Base-by-base conservation (phyloP, 805 yeast species). In the Saturnispora quitensis region DNA sequence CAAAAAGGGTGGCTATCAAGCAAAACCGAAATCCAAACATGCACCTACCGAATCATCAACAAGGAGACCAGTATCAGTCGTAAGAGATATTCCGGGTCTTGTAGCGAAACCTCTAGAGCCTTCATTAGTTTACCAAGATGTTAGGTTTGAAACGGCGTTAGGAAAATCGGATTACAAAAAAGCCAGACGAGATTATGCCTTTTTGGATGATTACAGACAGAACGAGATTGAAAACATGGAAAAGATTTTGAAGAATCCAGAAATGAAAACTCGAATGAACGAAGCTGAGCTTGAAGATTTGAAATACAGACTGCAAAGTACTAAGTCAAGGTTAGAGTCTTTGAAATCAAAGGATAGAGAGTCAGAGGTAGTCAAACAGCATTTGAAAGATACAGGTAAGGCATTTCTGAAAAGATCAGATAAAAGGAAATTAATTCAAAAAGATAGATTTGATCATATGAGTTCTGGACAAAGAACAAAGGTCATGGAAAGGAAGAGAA, bases 91-190 rank as follows among this genome's bases (percentile, higher is more conserved):
- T 12, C 91, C 86, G 2, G 93, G 91, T 0, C 63, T 85, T 45
- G 36, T 57, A 22, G 63, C 62, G 20, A 73, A 72, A 47, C 61
- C 67, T 24, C 68, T 70, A 17, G 45, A 45, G 43, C 50, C 50
- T 24, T 40, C 50, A 17, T 42, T 47, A 24, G 40, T 49, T 24
- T 59, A 60, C 63, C 76, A 79, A 47, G 99, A 93, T 69, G 84
- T 95, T 34, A 75, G 99, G 58, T 93, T 93, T 65, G 97, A 93
- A 66, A 77, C 91, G 3, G 89, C 96, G 0, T 80, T 81, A 56
- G 98, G 98, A 52, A 84, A 81, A 59, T 43, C 54, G 9, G 91
- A 90, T 63, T 68, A 78, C 53, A 70, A 73, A 33, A 73, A 75
- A 53, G 77, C 86, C 17, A 74, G 97, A 54, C 78, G 81, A 60